Base-by-base conservation (phyloP, 1,284 basidiomycete species). In the Rhodofomes roseus region DNA sequence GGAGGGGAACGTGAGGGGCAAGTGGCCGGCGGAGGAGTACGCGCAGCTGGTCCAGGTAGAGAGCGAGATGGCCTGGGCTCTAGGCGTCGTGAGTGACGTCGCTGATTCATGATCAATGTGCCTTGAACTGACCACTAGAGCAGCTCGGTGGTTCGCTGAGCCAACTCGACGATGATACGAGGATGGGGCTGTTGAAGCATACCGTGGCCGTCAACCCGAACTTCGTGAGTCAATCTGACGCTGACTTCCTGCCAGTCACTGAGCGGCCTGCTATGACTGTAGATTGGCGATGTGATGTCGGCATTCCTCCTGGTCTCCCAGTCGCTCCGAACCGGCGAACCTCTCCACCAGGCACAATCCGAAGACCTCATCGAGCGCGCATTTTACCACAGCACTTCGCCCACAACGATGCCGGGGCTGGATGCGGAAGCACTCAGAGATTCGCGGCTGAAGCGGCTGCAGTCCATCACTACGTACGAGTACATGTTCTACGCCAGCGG, bases 11-110 rank as follows among this genome's bases (percentile, higher is more conserved):
- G 73, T 83, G 18, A 74, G 82, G 9, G 83, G 83, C 7, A 72
- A 71, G 40, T 85, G 82, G 82, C 77, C 81, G 4, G 67, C 66
- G 14, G 75, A 79, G 43, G 77, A 82, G 52, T 85, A 84, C 62
- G 69, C 68, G 50, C 70, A 70, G 51, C 63, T 85, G 11, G 64
- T 77, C 7, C 72, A 76, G 46, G 67, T 76, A 2, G 73, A 81
- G 68, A 62, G 67, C 34, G 76, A 79, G 36, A 82, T 81, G 77
- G 65, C 79, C n/a, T 60, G 66, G 2, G 71, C 70, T 58, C 65
- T 82, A 9, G 70, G 75, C 1, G 72, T 79, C 73, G 80, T 81
- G 54, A 27, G 73, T 64, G 8, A 34, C 31, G 4, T 34, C 31
- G 31, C 40, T 46, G 8, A 31, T 18, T 8, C 29, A 22, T 46